These are phyloP conservation scores for Cucumis cinereus DNA, from an alignment of 306 rosid genomes.

Conservation along the genomic window DNA sequence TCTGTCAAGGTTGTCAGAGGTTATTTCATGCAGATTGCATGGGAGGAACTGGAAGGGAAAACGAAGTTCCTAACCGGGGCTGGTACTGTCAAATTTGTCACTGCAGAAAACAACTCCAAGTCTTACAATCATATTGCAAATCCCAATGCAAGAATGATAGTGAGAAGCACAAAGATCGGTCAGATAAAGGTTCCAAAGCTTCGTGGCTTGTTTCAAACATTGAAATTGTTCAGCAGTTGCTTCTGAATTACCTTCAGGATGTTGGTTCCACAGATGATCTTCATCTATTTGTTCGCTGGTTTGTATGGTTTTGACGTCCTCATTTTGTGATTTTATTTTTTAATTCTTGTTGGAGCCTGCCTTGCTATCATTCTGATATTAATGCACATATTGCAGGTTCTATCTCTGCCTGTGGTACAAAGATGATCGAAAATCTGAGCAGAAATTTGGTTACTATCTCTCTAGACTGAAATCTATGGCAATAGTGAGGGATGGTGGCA, in stretches of 20 bases:
- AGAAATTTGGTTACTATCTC: conserved; percentile 44
- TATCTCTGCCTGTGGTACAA: conserved; percentile 90
- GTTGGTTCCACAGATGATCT: conserved; percentile 63
- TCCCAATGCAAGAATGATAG: conserved; percentile 50
- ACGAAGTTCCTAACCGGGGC: conserved; percentile 58
- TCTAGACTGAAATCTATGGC: conserved; percentile 82
- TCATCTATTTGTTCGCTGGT: conserved; percentile 91
- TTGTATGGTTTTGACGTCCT: conserved; percentile 23
- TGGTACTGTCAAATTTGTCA: conserved; percentile 80
- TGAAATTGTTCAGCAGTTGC: conserved; percentile 87
- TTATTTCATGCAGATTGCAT: conserved; percentile 79
- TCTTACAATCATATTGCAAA: conserved; percentile 67
- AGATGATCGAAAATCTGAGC: conserved; percentile 76
- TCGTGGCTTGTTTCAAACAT: conserved; percentile 28
- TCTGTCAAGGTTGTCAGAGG: conserved; percentile 69
- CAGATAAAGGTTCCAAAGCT: conserved; percentile 32
- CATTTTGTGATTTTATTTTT: conserved; percentile 2
- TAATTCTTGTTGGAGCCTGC: conserved; percentile 5
- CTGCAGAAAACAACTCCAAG: conserved; percentile 72
- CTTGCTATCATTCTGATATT: conserved; percentile 16
- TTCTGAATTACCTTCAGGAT: conserved; percentile 84
- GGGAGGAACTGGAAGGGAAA: conserved; percentile 41
- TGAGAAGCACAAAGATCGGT: conserved; percentile 25
- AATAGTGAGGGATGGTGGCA: conserved; percentile 70
- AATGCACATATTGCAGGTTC: conserved; percentile 51